These are phyloP conservation scores for Trichoderma harzianum DNA, from an alignment of 2,329 filamentous ascomycete species.

Conservation along the genomic window DNA sequence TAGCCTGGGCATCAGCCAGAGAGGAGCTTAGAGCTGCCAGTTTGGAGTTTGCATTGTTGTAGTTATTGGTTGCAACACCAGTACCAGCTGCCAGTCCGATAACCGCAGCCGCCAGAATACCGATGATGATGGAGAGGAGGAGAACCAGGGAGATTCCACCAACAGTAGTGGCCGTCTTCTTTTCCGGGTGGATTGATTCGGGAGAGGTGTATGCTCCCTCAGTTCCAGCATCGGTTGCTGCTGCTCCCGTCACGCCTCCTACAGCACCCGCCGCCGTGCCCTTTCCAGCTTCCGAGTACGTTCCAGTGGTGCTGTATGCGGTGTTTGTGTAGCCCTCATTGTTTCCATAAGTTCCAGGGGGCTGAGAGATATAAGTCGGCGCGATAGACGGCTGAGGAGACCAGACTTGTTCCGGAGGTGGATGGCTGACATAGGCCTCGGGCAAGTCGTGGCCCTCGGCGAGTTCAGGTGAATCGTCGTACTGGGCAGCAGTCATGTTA, in stretches of 20 bases:
- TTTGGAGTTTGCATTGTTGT: neutral
- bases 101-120: neutral
- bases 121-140: slow-evolving; percentile 4
- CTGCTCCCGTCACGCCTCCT: neutral
- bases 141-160: slow-evolving; percentile 2
- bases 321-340: neutral
- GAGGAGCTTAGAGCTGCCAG: neutral
- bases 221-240: neutral
- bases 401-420: neutral
- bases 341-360: neutral
- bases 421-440: neutral
- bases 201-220: neutral
- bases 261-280: neutral
- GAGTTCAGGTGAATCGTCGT: slow-evolving; percentile 1
- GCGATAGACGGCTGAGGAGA: slow-evolving; percentile 9
- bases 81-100: slow-evolving; percentile 11
- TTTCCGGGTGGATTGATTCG: neutral
- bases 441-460: neutral
- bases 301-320: neutral
- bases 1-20: neutral
- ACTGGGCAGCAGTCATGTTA: neutral
- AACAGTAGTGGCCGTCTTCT: neutral
- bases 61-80: slow-evolving; percentile 5
- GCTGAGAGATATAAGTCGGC: neutral
- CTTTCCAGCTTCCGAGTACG: neutral